Evolutionary conservation across 164 flowering plant genomes (phyloP), one percentile per base, ranked within the genome.

Genomic region (Macadamia integrifolia): DNA sequence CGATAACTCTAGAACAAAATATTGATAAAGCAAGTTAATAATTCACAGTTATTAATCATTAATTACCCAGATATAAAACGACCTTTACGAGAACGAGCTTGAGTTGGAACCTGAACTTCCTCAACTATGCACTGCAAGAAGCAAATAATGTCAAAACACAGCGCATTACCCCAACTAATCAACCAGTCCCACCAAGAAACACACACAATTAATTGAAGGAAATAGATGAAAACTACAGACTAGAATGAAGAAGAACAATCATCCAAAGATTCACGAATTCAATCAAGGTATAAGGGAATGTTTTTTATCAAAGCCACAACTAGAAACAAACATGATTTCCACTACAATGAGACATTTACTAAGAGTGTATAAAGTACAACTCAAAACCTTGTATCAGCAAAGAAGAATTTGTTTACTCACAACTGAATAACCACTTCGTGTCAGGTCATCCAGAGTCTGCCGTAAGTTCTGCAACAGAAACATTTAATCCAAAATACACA

Each of bases 41-140:
- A 30, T n/a, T 7, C 30, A 3, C 28, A 10, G 44, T 23, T 32
- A 48, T 59, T 8, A 29, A 32, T 50, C 35, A 56, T 60, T 61
- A 28, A 71, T 83, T 90, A 94, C 99, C 99, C 99, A 40, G 99
- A 85, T 81, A 95, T 90, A 80, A 95, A 95, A 76, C 99, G 99
- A 59, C 89, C 81, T 83, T 95, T 95, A 48, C 99, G 88, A 59
- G 90, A 78, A 66, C 99, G 98, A 73, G 96, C 96, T 81, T 87
- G 98, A 69, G 92, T 77, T 80, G 99, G 98, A 75, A 98, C 99
- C 75, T 95, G 99, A 71, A 95, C 87, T 78, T 95, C 99, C 85
- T 95, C 99, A 72, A 95, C 96, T 75, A 95, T 89, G 82, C 99
- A 92, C 98, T 94, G 70, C 71, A 78, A 75, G 66, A 57, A 64